phyloP scores from a whole-genome alignment of 345 rosid genomes.

The Anastatica hierochuntica region DNA sequence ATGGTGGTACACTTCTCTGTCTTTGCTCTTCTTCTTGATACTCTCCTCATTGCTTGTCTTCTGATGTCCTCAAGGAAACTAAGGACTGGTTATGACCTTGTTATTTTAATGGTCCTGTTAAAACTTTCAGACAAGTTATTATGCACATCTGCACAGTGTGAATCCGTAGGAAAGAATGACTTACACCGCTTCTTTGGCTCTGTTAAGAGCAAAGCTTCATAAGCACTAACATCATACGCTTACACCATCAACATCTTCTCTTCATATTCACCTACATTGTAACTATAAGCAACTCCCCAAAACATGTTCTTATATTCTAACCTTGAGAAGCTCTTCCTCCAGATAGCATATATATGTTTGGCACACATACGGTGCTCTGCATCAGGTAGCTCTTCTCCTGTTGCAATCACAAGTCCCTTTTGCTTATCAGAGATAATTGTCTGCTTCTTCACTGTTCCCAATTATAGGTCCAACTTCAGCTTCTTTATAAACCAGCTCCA shows the following conservation, averaged over 20 bases:
- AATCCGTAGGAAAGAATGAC: neutral
- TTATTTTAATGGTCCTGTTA: neutral
- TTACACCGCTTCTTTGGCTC: neutral
- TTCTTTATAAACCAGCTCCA: neutral
- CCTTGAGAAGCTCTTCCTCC: neutral
- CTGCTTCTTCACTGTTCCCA: neutral
- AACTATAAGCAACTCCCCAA: neutral
- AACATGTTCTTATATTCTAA: neutral
- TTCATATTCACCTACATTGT: neutral
- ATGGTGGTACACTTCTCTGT: neutral
- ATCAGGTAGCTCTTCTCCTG: neutral
- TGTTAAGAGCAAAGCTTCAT: neutral
- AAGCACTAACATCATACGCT: neutral
- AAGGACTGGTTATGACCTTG: neutral
- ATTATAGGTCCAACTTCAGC: neutral
- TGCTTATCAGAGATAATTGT: neutral
- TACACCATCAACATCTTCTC: neutral
- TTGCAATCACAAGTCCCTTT: neutral
- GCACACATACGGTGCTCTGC: neutral
- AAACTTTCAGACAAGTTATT: neutral
- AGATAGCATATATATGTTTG: neutral
- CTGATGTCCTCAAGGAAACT: neutral
- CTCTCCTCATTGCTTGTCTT: neutral
- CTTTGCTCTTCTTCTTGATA: neutral
- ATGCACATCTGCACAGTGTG: neutral